Percentiles rank a stretch among this genome's conserved stretches.
Conservation (phyloP, 1,139 yeast genomes). For the Taiozyma onychis region DNA sequence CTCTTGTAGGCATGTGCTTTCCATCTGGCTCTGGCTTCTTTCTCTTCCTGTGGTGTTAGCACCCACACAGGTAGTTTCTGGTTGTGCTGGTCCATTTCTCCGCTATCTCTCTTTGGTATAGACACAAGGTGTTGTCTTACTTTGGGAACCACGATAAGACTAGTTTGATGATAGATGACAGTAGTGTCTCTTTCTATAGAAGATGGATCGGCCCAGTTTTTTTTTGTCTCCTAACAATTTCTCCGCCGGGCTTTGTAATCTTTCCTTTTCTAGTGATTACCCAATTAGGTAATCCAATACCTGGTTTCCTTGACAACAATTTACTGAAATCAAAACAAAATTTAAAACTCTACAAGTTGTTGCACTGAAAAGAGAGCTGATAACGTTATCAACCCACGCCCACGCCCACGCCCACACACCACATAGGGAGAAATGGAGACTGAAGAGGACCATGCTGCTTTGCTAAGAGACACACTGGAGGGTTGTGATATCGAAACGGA, state of each 20-base stretch:
- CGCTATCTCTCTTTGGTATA: not conserved
- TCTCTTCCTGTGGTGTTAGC: constrained; percentile 81
- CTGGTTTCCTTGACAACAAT: not conserved
- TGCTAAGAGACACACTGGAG: constrained; percentile 38
- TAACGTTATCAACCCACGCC: not conserved
- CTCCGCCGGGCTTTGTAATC: not conserved
- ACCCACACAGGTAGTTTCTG: constrained; percentile 69
- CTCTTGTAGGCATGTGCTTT: constrained; percentile 64
- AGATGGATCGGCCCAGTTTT: not conserved
- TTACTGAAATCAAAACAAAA: not conserved
- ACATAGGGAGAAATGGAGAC: not conserved
- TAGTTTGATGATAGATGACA: not conserved
- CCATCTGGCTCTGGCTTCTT: constrained; percentile 72
- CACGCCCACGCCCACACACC: not conserved
- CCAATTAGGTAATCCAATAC: not conserved
- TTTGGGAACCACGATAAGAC: not conserved
- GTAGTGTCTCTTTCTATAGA: too few relatives aligned
- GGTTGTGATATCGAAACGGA: constrained; percentile 51
- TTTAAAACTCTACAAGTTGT: not conserved
- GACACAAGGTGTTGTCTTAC: not conserved
- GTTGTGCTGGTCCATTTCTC: constrained; percentile 21
- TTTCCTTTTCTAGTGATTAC: not conserved
- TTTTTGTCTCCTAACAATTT: not conserved
- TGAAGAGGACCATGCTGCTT: constrained; percentile 30
- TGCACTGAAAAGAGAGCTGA: not conserved